A percentile compares a stretch with the other conserved stretches of the same genome.
Evolutionary conservation across 2,329 filamentous ascomycete species (phyloP).

Genomic region (Aspergillus ibericus): DNA sequence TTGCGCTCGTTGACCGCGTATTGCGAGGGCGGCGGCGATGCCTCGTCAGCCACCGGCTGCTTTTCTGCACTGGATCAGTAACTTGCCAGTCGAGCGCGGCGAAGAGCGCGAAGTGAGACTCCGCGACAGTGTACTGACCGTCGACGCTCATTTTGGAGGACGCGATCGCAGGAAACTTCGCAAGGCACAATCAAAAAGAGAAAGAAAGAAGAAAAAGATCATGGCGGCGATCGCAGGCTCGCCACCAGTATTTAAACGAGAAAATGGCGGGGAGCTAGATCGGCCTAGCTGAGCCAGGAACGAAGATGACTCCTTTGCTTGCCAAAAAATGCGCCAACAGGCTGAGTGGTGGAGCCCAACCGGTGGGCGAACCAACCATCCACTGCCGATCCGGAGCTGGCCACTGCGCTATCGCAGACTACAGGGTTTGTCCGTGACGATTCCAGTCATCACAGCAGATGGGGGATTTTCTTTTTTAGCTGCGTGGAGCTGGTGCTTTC

Average conservation of each 20-base stretch:
- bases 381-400: not conserved
- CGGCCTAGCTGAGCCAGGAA: not conserved
- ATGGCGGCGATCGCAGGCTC: not conserved
- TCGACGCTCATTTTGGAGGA: not conserved
- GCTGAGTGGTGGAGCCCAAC: not conserved
- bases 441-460: not conserved
- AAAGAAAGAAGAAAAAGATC: not conserved
- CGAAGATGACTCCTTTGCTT: not conserved
- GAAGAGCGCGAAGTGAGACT: not conserved
- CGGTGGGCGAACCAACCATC: not conserved
- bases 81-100: not conserved
- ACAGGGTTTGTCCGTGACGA: not conserved
- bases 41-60: constrained; percentile 3
- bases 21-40: not conserved
- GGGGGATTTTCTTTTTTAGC: not conserved
- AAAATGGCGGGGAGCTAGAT: not conserved
- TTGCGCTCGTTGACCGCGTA: constrained; percentile 51
- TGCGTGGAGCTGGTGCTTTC: not conserved
- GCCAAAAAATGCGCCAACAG: not conserved
- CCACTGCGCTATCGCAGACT: constrained; percentile 1
- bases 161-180: not conserved
- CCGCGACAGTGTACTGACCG: not conserved
- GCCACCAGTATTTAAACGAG: not conserved
- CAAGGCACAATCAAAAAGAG: no score
- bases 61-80: not conserved